phyloP scores from a whole-genome alignment of 768 basidiomycete genomes.

The Termitomyces sp. region DNA sequence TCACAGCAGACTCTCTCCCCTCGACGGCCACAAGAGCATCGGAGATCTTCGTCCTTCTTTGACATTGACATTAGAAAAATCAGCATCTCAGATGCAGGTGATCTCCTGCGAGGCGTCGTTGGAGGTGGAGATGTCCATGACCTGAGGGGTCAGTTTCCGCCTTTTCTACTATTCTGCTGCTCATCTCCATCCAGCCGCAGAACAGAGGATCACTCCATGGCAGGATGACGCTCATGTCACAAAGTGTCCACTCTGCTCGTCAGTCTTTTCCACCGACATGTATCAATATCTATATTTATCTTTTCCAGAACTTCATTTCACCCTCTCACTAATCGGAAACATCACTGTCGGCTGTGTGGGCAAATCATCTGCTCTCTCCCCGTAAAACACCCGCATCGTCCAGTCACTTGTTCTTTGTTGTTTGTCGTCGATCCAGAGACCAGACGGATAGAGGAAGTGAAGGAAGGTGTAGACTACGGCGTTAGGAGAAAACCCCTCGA shows the following conservation, averaged over 20 bases:
- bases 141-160: conserved; percentile 50
- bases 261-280: conserved; percentile 18
- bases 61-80: conserved; percentile 65
- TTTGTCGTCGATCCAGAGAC: conserved; percentile 83
- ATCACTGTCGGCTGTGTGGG: conserved; percentile 94
- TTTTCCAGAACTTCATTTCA: conserved; percentile 65
- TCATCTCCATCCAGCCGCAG: conserved; percentile 45
- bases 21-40: neutral
- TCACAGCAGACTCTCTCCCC: neutral
- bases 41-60: conserved; percentile 61
- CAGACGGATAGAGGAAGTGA: conserved; percentile 77
- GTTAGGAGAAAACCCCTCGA: conserved; percentile 45
- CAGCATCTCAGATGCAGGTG: conserved; percentile 47
- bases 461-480: conserved; percentile 81
- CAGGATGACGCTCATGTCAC: conserved; percentile 73
- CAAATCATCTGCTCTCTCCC: conserved; percentile 89
- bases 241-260: conserved; percentile 86
- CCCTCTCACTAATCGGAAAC: conserved; percentile 87
- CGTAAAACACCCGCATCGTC: conserved; percentile 63
- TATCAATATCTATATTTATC: neutral
- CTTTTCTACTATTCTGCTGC: conserved; percentile 1
- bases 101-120: conserved; percentile 64
- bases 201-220: conserved; percentile 95
- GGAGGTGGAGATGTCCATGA: conserved; percentile 48
- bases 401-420: conserved; percentile 66